Evolutionary conservation across 148 eudicot genomes (phyloP).

Genomic region (Polygonum aviculare): DNA sequence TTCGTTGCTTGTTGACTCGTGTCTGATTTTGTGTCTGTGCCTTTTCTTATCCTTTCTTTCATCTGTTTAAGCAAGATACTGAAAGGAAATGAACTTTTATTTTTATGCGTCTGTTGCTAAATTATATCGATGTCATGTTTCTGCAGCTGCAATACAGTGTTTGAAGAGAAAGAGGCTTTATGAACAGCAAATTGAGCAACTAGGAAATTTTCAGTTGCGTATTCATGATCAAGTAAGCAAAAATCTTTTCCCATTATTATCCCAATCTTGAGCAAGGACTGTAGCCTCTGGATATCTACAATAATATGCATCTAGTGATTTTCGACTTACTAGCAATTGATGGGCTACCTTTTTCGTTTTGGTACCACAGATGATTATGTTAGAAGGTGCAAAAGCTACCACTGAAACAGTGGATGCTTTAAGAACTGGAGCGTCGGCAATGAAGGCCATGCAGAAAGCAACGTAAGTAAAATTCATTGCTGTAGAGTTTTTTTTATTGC

Average conservation of each 20-base stretch:
- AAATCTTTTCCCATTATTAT: neutral
- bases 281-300: neutral
- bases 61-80: neutral
- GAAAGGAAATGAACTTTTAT: neutral
- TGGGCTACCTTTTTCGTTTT: neutral
- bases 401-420: conserved; percentile 57
- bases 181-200: conserved; percentile 46
- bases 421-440: conserved; percentile 55
- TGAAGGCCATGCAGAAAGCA: conserved; percentile 61
- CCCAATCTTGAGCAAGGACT: neutral
- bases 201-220: conserved; percentile 43
- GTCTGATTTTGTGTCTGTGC: neutral
- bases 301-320: neutral
- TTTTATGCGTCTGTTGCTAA: neutral
- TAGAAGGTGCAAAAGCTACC: conserved; percentile 59
- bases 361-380: conserved; percentile 38
- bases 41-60: neutral
- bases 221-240: conserved; percentile 45
- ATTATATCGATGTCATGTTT: conserved; percentile 2
- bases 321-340: neutral
- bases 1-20: neutral
- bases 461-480: conserved; percentile 31
- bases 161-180: conserved; percentile 38
- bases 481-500: neutral
- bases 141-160: conserved; percentile 42